Percentiles rank a stretch among this genome's conserved stretches.
Conservation (phyloP, 2,329 filamentous ascomycete species). For the Epicoccum sorghinum region DNA sequence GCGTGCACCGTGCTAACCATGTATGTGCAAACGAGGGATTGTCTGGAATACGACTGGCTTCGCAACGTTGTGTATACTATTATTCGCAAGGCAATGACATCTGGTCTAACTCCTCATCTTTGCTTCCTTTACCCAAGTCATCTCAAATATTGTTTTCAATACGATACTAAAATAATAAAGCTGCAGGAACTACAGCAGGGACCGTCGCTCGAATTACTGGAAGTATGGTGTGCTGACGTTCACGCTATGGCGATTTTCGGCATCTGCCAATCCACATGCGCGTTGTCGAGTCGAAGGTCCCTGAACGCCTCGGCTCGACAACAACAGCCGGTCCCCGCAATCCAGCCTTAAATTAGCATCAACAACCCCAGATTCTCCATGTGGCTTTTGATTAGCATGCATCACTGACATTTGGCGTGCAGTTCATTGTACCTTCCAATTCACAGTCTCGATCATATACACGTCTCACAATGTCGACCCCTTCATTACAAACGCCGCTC, state of each 20-base stretch:
- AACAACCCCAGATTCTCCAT: slow-evolving; percentile 31
- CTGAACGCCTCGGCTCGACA: slow-evolving; percentile 27
- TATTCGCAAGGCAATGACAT: slow-evolving; percentile 19
- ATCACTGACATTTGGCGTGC: slow-evolving; percentile 1
- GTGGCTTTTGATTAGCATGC: slow-evolving; percentile 7
- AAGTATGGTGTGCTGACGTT: background rate
- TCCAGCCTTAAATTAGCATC: slow-evolving; percentile 24
- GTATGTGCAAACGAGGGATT: background rate
- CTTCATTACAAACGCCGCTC: slow-evolving; percentile 46
- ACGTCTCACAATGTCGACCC: slow-evolving; percentile 36
- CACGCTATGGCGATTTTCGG: slow-evolving; percentile 20
- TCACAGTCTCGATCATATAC: slow-evolving; percentile 1
- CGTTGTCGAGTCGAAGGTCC: slow-evolving; percentile 17
- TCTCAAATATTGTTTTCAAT: background rate
- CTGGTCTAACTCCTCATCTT: slow-evolving; percentile 8
- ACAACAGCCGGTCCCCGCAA: slow-evolving; percentile 3
- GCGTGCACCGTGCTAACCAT: background rate
- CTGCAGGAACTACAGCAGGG: background rate
- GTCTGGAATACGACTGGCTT: background rate
- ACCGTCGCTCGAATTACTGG: background rate
- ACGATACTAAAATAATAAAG: too few species aligned
- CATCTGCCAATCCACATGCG: slow-evolving; percentile 13
- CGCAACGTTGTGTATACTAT: slow-evolving; percentile 14
- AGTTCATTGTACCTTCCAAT: background rate
- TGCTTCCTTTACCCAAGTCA: background rate